These are phyloP conservation scores for Verticillium alfalfae DNA, from an alignment of 2,329 filamentous ascomycete genomes.

Conservation along the genomic window DNA sequence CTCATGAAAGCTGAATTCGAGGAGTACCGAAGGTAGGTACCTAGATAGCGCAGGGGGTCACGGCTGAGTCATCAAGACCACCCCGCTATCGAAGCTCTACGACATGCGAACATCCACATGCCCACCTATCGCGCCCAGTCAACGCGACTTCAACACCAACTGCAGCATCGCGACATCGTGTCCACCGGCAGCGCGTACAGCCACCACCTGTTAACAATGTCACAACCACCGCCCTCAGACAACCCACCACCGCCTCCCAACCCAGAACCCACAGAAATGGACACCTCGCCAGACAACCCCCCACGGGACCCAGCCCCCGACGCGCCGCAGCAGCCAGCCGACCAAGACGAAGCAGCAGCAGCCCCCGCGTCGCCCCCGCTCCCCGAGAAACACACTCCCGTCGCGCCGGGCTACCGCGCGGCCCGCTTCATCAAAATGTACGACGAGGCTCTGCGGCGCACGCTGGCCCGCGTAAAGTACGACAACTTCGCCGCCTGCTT, in stretches of 20 bases:
- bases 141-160: background rate
- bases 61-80: background rate
- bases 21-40: no score
- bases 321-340: background rate
- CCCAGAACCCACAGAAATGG: background rate
- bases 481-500: conserved; percentile 57
- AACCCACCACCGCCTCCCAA: background rate
- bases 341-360: background rate
- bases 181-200: background rate
- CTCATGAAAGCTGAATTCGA: no score
- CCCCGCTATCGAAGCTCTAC: background rate
- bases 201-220: background rate
- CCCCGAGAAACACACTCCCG: conserved; percentile 33
- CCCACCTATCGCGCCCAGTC: background rate
- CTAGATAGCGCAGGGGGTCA: background rate
- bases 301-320: background rate
- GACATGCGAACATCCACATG: background rate
- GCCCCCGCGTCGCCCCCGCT: conserved; percentile 29
- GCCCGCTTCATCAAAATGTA: conserved; percentile 49
- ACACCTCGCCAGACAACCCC: background rate
- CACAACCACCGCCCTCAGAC: background rate
- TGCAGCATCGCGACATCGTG: background rate
- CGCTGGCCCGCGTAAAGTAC: conserved; percentile 49
- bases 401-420: conserved; percentile 52
- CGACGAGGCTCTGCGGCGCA: conserved; percentile 43